Conservation (phyloP, 441 rosid genomes). For the Arabidopsis hybrid region DNA sequence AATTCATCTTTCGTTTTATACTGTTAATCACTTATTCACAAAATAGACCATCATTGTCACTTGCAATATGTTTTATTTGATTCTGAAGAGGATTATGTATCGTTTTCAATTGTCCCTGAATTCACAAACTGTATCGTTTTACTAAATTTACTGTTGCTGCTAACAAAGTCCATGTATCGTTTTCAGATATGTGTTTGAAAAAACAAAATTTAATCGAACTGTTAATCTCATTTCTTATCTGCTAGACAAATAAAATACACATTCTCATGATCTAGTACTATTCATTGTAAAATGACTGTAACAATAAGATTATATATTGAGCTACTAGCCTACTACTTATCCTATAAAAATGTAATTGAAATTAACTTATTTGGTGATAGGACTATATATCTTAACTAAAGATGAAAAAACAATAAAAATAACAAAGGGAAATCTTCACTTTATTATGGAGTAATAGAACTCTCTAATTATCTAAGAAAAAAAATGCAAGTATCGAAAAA, state of each 20-base stretch:
- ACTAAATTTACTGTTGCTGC: not conserved
- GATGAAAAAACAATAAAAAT: not conserved
- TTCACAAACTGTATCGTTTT: too few relatives aligned
- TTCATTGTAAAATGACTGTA: not conserved
- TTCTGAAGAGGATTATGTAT: not conserved
- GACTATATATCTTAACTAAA: too few relatives aligned
- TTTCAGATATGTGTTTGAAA: slow-evolving; percentile 2
- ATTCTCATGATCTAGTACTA: not conserved
- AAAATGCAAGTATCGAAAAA: slow-evolving; percentile 10
- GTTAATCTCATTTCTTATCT: not conserved
- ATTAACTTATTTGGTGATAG: not conserved
- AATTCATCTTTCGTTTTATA: not conserved
- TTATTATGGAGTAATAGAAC: slow-evolving; percentile 6
- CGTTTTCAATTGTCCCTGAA: not conserved
- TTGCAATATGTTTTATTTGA: too few relatives aligned
- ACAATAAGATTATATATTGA: not conserved
- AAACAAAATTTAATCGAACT: not conserved
- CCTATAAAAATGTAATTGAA: not conserved
- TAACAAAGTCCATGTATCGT: not conserved
- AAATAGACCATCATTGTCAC: too few relatives aligned
- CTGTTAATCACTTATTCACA: not conserved
- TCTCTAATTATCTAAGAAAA: not conserved
- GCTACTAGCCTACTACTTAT: not conserved
- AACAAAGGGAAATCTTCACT: slow-evolving; percentile 12
- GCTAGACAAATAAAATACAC: not conserved